Base-by-base conservation (phyloP, 2,329 filamentous ascomycete genomes). In the Blastomyces gilchristii region DNA sequence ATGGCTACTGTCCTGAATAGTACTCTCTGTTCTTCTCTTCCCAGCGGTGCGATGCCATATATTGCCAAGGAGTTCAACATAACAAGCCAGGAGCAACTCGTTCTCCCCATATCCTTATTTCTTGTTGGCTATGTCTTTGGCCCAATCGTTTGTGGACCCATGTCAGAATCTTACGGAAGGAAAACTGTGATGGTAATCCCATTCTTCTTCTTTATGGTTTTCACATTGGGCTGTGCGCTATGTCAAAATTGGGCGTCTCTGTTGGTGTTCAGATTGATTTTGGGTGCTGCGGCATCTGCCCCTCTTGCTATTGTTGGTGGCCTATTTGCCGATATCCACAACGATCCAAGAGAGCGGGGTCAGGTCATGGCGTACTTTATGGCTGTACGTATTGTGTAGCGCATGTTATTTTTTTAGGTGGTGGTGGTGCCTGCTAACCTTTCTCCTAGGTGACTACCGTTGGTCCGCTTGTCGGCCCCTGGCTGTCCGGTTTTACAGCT, bases 241-340 rank as follows among this genome's bases (percentile, higher is more conserved):
- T 74, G 76, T 0, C 73, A 75, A 1, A 78, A 70, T 8, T 82
- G 75, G 71, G 65, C 71, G 0, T 71, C 74, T 1, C 66, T 79
- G 22, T 66, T 79, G 22, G 68, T 79, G 2, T 80, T 82, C 61
- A 73, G 80, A n/a, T 71, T 82, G 7, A 54, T 81, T 2, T 71
- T 72, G 31, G 79, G 80, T 0, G 73, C 78, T 58, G 72, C 71
- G n/a, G 79, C 76, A 0, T 76, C 77, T 8, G 75, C 77, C 1
- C 78, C 80, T 0, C 77, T 77, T 41, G 72, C 79, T 0, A 75
- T 79, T 14, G 72, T 76, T 0, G 78, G 77, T 0, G 78, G 82
- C 1, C 62, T 81, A 0, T 80, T 75, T 65, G 78, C 79, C 2
- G 80, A 82, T 67, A 73, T 81, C 1, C 77, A 80, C 61, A 68